Evolutionary conservation across 2,329 filamentous ascomycete species (phyloP), one percentile per base, ranked within the genome.

Genomic region (Erysiphe neolycopersici): DNA sequence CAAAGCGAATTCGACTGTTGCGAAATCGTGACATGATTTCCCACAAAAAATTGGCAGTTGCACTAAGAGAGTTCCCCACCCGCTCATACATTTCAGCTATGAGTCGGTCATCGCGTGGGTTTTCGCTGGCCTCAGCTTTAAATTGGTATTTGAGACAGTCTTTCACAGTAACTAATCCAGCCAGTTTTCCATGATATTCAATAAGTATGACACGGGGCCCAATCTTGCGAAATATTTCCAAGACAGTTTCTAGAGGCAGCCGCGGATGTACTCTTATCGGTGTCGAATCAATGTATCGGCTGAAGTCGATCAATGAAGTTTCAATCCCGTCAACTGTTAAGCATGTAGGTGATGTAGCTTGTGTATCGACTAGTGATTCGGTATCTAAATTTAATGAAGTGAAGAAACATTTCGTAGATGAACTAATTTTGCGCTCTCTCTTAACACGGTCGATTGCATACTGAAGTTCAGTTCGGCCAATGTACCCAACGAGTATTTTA

Each of bases 161-260:
- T 59, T 98, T 98, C 48, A 94, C 80, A 0, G 89, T 98, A 0
- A 98, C 81, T 0, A 98, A 67, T 0, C 89, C 89, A 0, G 71
- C 72, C 1, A 98, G 67, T 42, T 73, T 72, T 13, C 89, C 89
- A 46, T 81, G 79, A 56, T 93, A 79, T 59, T 98, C 89, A 35
- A 94, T 78, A 3, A 98, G 67, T 42, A 98, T 87, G 5, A 94
- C 84, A 1, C 89, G 73, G 0, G 87, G 89, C 0, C 89, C 89
- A 58, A 98, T 91, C 63, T 95, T 98, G 59, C 87, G 87, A 65
- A 98, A 98, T 11, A 98, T 67, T 56, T 98, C 89, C 84, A 98
- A 94, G 30, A 92, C 87, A 0, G 89, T 98, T 61, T 98, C 89
- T 0, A 98, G 72, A 0, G 87, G 80, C 0, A 95, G 71, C 1